These are phyloP conservation scores for Euphorbia celastroides DNA, from an alignment of 441 rosid genomes.

Conservation along the genomic window DNA sequence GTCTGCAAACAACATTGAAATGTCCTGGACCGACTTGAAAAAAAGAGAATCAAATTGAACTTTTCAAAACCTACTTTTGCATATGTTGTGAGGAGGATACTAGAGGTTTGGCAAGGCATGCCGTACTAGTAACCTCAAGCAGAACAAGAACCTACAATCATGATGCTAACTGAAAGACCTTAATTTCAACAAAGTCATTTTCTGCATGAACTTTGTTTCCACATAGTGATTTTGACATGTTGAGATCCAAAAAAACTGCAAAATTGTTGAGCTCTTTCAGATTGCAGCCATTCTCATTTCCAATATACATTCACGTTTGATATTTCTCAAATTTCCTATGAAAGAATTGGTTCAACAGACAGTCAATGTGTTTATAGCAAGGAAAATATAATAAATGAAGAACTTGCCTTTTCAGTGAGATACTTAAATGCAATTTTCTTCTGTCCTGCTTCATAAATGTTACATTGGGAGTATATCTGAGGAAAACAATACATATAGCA, in stretches of 20 bases:
- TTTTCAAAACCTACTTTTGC: neutral
- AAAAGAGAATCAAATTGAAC: neutral
- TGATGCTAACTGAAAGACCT: neutral
- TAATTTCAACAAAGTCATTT: neutral
- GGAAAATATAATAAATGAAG: neutral
- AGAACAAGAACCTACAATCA: neutral
- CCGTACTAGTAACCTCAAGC: neutral
- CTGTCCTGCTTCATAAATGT: slow-evolving; percentile 90
- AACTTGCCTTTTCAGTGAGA: slow-evolving; percentile 62
- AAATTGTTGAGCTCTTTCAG: neutral
- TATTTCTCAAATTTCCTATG: neutral
- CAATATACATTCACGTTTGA: neutral
- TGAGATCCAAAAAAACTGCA: neutral
- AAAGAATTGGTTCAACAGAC: neutral
- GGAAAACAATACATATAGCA: slow-evolving; percentile 5
- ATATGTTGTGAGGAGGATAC: neutral
- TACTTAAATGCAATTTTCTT: slow-evolving; percentile 80
- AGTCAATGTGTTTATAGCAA: slow-evolving; percentile 4
- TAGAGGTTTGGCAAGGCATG: neutral
- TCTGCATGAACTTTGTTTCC: neutral
- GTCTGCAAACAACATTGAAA: neutral
- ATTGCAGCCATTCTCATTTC: neutral
- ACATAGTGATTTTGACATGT: neutral
- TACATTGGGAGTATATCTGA: slow-evolving; percentile 84
- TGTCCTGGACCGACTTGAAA: slow-evolving; percentile 1